A percentile compares a stretch with the other conserved stretches of the same genome.
These are phyloP conservation scores for Fusarium sp. DNA, from an alignment of 2,329 filamentous ascomycete species.

Conservation along the genomic window DNA sequence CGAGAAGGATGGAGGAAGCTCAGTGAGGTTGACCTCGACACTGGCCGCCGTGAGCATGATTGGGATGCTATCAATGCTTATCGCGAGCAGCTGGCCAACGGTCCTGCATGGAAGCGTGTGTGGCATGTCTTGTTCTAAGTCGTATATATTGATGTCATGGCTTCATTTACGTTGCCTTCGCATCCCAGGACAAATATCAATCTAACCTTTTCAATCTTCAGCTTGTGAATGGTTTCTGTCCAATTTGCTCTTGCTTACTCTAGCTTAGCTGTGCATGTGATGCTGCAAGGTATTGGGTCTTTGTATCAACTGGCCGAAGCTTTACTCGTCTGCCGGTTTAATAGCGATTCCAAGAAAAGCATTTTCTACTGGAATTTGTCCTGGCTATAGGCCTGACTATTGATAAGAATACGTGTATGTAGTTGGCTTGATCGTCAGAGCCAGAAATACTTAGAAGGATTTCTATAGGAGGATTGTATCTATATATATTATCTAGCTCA, in stretches of 20 bases:
- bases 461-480: too few species aligned
- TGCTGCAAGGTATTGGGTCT: not conserved
- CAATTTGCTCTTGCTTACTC: fast-evolving
- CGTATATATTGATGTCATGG: not conserved
- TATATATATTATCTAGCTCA: too few species aligned
- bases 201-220: not conserved
- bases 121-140: conserved; percentile 49
- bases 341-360: too few species aligned
- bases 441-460: too few species aligned
- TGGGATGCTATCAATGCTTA: conserved; percentile 69
- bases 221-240: not conserved
- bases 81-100: conserved; percentile 59
- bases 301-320: not conserved
- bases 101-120: conserved; percentile 61
- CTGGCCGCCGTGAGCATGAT: conserved; percentile 72
- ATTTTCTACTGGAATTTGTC: too few species aligned
- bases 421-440: too few species aligned
- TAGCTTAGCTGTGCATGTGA: too few species aligned
- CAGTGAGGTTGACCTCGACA: conserved; percentile 75
- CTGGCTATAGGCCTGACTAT: too few species aligned
- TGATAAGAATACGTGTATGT: too few species aligned
- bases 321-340: not conserved
- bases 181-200: not conserved
- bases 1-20: conserved; percentile 68
- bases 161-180: not conserved